Conservation (phyloP, 345 rosid genomes). For the Ceriops tagal region DNA sequence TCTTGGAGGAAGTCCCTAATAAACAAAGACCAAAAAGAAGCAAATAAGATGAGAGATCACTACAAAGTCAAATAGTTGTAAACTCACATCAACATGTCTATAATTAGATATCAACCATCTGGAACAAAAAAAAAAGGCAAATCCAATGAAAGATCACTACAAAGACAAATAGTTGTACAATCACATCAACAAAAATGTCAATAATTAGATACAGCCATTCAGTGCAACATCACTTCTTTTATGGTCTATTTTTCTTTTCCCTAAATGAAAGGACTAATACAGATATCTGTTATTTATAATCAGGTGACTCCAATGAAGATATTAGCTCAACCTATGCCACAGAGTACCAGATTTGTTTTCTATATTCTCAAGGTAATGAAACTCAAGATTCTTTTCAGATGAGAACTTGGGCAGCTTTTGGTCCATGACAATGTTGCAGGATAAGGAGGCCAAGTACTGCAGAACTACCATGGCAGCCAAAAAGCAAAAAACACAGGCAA, state of each 20-base stretch:
- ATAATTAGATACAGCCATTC: no score
- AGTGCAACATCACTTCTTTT: no score
- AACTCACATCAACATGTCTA: neutral
- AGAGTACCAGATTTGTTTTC: neutral
- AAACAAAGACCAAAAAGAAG: conserved; percentile 10
- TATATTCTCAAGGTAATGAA: neutral
- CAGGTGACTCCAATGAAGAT: no score
- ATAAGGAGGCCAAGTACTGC: neutral
- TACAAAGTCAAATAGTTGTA: neutral
- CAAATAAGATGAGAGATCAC: neutral
- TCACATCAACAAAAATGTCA: no score
- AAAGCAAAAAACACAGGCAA: neutral
- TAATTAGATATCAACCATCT: neutral
- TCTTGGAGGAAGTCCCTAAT: conserved; percentile 97
- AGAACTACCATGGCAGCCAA: neutral
- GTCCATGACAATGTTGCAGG: neutral
- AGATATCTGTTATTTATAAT: no score
- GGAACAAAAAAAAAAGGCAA: no score
- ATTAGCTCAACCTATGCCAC: no score
- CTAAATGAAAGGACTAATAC: no score
- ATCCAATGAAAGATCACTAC: no score
- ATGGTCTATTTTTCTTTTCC: no score
- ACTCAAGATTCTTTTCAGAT: neutral
- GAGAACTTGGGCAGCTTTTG: neutral
- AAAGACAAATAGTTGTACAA: no score